Evolutionary conservation across 2,329 filamentous ascomycete species (phyloP).

Genomic region (Sordariomycetes sp.): DNA sequence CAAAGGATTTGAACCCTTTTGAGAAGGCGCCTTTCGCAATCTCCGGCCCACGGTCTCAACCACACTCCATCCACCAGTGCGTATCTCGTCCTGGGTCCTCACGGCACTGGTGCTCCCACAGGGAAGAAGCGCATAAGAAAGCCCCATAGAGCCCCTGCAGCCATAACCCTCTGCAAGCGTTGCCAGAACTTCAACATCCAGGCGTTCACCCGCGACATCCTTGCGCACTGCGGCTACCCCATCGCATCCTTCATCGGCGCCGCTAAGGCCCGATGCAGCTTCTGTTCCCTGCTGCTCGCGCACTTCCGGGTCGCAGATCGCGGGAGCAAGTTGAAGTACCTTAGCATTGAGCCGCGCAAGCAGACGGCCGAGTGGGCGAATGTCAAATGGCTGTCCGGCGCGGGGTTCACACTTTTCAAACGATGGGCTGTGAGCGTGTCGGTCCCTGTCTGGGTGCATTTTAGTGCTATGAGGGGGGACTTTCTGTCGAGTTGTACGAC

Average conservation of each 20-base stretch:
- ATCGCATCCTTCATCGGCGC: background rate
- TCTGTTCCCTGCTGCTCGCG: background rate
- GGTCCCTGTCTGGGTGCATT: background rate
- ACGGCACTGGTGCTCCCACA: background rate
- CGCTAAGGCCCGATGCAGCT: background rate
- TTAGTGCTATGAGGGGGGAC: background rate
- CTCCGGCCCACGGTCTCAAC: too few relatives aligned
- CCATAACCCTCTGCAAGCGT: background rate
- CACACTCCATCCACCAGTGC: too few relatives aligned
- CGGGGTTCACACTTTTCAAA: background rate
- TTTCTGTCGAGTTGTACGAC: background rate
- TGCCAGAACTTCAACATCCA: background rate
- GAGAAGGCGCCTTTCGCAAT: too few relatives aligned
- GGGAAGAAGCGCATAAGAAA: background rate
- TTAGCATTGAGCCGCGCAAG: background rate
- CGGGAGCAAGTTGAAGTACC: background rate
- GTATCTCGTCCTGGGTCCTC: too few relatives aligned
- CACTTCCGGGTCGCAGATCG: background rate
- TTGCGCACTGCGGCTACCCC: background rate
- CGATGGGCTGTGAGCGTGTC: background rate
- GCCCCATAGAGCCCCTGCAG: too few relatives aligned
- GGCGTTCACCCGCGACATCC: background rate
- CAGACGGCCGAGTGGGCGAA: background rate
- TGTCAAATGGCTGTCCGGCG: background rate
- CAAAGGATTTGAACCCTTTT: too few relatives aligned